phyloP scores from a whole-genome alignment of 345 rosid species.

The Brassica rapa region DNA sequence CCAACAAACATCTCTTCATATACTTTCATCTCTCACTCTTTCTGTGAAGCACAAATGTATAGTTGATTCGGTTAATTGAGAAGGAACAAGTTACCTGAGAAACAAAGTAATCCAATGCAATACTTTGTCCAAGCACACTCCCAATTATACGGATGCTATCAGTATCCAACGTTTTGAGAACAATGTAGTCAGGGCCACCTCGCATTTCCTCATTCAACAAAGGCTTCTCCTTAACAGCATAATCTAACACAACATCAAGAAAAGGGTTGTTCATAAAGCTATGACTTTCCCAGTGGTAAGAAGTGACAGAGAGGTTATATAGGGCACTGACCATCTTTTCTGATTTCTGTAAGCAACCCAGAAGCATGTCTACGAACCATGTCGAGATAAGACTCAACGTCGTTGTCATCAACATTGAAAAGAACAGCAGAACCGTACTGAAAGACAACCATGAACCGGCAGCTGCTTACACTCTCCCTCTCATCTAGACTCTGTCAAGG shows the following conservation, averaged over 20 bases:
- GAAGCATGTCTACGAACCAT: conserved; percentile 74
- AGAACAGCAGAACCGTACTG: conserved; percentile 94
- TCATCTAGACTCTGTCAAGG: conserved; percentile 53
- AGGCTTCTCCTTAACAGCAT: conserved; percentile 84
- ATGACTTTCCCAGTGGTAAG: neutral
- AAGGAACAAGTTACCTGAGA: conserved; percentile 63
- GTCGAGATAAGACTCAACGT: conserved; percentile 63
- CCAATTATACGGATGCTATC: conserved; percentile 86
- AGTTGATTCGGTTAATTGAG: neutral
- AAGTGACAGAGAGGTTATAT: neutral
- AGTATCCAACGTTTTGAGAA: conserved; percentile 74
- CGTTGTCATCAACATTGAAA: conserved; percentile 74
- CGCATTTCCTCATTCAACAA: conserved; percentile 67
- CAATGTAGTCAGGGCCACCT: conserved; percentile 81
- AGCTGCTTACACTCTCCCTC: conserved; percentile 46
- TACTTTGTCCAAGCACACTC: conserved; percentile 94
- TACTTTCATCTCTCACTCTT: neutral
- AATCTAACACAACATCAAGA: conserved; percentile 53
- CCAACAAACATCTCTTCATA: neutral
- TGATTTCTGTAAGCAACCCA: conserved; percentile 77
- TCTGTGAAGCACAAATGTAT: too few relatives aligned
- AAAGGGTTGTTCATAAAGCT: neutral
- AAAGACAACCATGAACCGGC: conserved; percentile 76
- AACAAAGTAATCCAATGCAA: conserved; percentile 91
- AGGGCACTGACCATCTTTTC: conserved; percentile 63